phyloP scores from a whole-genome alignment of 192 early-diverging fungal genomes.

The Phlyctochytrium bullatum region DNA sequence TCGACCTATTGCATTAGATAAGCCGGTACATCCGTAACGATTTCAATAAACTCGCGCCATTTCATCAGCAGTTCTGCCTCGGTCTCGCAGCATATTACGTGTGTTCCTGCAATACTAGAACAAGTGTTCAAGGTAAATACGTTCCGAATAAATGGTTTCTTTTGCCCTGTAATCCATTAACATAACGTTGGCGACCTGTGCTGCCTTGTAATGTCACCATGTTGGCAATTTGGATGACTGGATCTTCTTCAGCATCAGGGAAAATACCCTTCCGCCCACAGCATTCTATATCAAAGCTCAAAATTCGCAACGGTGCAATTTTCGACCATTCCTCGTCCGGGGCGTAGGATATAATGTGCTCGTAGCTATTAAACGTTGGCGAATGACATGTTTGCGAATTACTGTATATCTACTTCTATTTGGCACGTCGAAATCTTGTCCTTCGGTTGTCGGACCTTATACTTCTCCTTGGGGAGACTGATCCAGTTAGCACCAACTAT shows the following conservation, averaged over 20 bases:
- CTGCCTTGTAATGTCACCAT: slow-evolving; percentile 84
- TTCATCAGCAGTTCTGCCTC: slow-evolving; percentile 74
- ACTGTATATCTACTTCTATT: slow-evolving; percentile 77
- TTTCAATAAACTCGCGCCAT: slow-evolving; percentile 86
- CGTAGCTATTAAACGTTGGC: slow-evolving; percentile 46
- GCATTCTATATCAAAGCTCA: slow-evolving; percentile 99
- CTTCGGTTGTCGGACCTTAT: slow-evolving; percentile 42
- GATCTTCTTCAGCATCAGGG: slow-evolving; percentile 86
- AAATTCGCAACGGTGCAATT: slow-evolving; percentile 88
- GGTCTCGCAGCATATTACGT: slow-evolving; percentile 74
- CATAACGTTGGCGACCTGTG: not conserved
- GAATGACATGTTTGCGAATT: slow-evolving; percentile 23
- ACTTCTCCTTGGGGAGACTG: slow-evolving; percentile 76
- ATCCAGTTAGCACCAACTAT: slow-evolving; percentile 90
- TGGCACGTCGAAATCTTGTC: slow-evolving; percentile 62
- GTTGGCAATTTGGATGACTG: slow-evolving; percentile 97
- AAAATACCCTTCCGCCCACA: slow-evolving; percentile 94
- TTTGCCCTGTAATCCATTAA: slow-evolving; percentile 58
- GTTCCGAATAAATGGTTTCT: slow-evolving; percentile 87
- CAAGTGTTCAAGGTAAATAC: slow-evolving; percentile 91
- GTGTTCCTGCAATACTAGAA: slow-evolving; percentile 87
- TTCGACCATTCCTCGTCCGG: slow-evolving; percentile 90
- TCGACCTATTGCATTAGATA: slow-evolving; percentile 56
- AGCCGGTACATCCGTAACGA: slow-evolving; percentile 25
- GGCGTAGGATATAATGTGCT: slow-evolving; percentile 76